Percentiles rank a stretch among this genome's conserved stretches.
Evolutionary conservation across 2,329 filamentous ascomycete genomes (phyloP).

Genomic region (Diaporthe australafricana): DNA sequence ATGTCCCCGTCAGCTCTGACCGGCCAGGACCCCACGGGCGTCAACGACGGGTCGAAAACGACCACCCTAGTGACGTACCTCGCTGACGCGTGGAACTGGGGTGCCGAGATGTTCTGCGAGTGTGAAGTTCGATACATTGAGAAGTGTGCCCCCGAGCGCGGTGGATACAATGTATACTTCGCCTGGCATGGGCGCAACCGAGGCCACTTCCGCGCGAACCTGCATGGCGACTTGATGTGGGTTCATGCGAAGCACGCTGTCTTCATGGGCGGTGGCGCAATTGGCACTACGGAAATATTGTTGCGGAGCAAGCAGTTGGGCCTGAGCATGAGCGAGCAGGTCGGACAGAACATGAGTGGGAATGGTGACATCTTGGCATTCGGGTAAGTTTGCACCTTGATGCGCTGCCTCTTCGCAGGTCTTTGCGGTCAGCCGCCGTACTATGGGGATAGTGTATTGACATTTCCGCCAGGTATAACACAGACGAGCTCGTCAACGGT

Average conservation of each 20-base stretch:
- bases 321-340: slow-evolving; percentile 65
- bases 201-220: slow-evolving; percentile 63
- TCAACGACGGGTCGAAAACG: slow-evolving; percentile 77
- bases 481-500: slow-evolving; percentile 65
- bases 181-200: slow-evolving; percentile 72
- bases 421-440: background rate
- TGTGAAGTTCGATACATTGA: slow-evolving; percentile 74
- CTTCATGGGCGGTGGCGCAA: slow-evolving; percentile 73
- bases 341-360: slow-evolving; percentile 72
- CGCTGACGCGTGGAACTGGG: slow-evolving; percentile 78
- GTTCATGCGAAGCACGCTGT: slow-evolving; percentile 73
- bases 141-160: slow-evolving; percentile 56
- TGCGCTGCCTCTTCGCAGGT: background rate
- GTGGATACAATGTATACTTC: slow-evolving; percentile 74
- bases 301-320: slow-evolving; percentile 70
- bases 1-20: slow-evolving; percentile 71
- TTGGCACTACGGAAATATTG: slow-evolving; percentile 75
- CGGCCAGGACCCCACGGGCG: slow-evolving; percentile 72
- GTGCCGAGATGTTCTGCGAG: slow-evolving; percentile 77
- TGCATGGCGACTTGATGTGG: slow-evolving; percentile 73
- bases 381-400: slow-evolving; percentile 54
- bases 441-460: slow-evolving; percentile 38
- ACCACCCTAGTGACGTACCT: slow-evolving; percentile 75
- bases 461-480: slow-evolving; percentile 63
- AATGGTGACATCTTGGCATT: slow-evolving; percentile 76